Conservation (phyloP, 768 basidiomycete species). For the Brasilioporus rufonigricans region DNA sequence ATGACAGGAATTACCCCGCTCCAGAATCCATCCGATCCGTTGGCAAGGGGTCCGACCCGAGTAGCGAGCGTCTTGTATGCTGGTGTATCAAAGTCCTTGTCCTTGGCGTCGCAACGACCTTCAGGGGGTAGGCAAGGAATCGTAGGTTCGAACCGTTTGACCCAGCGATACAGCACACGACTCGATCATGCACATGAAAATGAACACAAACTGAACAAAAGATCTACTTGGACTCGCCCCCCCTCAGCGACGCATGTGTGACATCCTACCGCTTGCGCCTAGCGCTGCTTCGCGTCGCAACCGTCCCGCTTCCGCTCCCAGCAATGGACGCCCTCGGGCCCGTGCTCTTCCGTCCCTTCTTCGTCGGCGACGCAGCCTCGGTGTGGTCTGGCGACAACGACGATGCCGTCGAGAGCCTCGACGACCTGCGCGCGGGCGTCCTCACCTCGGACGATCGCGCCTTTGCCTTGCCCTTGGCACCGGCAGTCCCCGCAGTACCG, state of each 20-base stretch:
- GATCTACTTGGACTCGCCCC: neutral
- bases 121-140: too few species aligned
- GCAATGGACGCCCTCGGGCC: slow-evolving; percentile 9
- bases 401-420: slow-evolving; percentile 35
- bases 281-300: slow-evolving; percentile 28
- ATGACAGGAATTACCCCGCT: too few species aligned
- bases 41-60: too few species aligned
- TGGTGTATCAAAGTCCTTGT: too few species aligned
- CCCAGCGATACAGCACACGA: too few species aligned
- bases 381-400: slow-evolving; percentile 33
- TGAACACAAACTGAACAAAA: neutral
- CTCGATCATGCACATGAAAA: neutral
- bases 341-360: slow-evolving; percentile 21
- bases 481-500: neutral
- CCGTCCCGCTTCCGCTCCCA: slow-evolving; percentile 11
- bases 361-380: slow-evolving; percentile 25
- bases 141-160: too few species aligned
- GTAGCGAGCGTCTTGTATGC: too few species aligned
- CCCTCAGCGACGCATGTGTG: too few species aligned
- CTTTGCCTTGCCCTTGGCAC: slow-evolving; percentile 18
- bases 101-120: too few species aligned
- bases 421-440: slow-evolving; percentile 37
- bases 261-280: slow-evolving; percentile 30
- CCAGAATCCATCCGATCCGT: too few species aligned
- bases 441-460: slow-evolving; percentile 18